These are phyloP conservation scores for Saturnispora hagleri DNA, from an alignment of 805 yeast genomes.

Conservation along the genomic window DNA sequence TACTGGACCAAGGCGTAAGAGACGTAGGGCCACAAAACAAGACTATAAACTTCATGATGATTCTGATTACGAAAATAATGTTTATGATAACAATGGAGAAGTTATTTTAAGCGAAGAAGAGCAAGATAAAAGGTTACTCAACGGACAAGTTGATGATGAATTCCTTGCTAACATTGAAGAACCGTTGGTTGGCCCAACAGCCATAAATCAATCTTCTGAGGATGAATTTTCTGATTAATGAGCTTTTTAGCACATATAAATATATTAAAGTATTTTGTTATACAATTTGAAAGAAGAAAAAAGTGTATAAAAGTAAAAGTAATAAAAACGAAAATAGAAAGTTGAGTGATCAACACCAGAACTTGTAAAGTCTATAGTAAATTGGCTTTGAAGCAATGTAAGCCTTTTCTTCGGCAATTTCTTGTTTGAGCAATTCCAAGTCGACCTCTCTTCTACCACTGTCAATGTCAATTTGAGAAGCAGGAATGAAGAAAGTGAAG, in stretches of 20 bases:
- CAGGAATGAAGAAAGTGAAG: constrained; percentile 36
- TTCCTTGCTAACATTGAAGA: not conserved
- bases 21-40: constrained; percentile 33
- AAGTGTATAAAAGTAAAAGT: not conserved
- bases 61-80: constrained; percentile 36
- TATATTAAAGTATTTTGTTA: not conserved
- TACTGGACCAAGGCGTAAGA: not conserved
- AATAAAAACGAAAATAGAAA: not conserved
- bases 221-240: constrained; percentile 4
- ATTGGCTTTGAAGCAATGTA: constrained; percentile 35
- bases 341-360: constrained; percentile 39
- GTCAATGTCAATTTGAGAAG: constrained; percentile 46
- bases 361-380: constrained; percentile 39
- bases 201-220: not conserved
- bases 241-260: not conserved
- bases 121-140: constrained; percentile 12
- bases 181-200: constrained; percentile 2
- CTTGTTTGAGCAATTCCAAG: constrained; percentile 43
- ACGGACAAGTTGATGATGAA: constrained; percentile 10
- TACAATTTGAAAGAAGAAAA: not conserved
- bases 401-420: constrained; percentile 46
- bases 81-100: constrained; percentile 13
- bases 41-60: constrained; percentile 70
- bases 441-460: constrained; percentile 55
- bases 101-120: constrained; percentile 16